These are phyloP conservation scores for Pythium brachiatum DNA, from an alignment of 352 stramenopile species.

Conservation along the genomic window DNA sequence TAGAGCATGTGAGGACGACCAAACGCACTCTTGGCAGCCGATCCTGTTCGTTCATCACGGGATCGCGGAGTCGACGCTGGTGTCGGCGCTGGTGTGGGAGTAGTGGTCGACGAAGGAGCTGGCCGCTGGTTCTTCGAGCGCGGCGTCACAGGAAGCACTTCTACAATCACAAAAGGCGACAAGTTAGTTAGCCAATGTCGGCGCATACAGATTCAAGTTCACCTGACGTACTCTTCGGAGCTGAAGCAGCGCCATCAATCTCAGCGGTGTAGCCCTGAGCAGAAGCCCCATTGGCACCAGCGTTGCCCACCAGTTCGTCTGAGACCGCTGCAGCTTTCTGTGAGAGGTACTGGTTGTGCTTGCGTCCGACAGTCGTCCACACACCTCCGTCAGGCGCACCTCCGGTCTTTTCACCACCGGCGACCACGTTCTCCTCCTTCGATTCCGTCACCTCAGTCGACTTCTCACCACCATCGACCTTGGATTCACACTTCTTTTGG, in stretches of 20 bases:
- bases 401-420: neutral
- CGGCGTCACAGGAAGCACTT: conserved; percentile 7
- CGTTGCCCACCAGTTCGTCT: neutral
- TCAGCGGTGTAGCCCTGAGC: neutral
- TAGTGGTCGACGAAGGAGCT: neutral
- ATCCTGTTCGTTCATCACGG: neutral
- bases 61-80: neutral
- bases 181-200: neutral
- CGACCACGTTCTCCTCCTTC: conserved; percentile 5
- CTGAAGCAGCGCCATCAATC: neutral
- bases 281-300: neutral
- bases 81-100: neutral
- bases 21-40: conserved; percentile 14
- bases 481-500: neutral
- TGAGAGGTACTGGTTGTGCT: conserved; percentile 38
- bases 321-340: conserved; percentile 18
- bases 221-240: neutral
- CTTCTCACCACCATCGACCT: conserved; percentile 1
- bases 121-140: neutral
- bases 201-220: no score
- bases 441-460: neutral
- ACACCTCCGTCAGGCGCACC: conserved; percentile 29
- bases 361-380: conserved; percentile 76
- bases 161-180: neutral
- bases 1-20: no score